Conservation (phyloP, 2,329 filamentous ascomycete species). For the Aspergillus tubingensis region DNA sequence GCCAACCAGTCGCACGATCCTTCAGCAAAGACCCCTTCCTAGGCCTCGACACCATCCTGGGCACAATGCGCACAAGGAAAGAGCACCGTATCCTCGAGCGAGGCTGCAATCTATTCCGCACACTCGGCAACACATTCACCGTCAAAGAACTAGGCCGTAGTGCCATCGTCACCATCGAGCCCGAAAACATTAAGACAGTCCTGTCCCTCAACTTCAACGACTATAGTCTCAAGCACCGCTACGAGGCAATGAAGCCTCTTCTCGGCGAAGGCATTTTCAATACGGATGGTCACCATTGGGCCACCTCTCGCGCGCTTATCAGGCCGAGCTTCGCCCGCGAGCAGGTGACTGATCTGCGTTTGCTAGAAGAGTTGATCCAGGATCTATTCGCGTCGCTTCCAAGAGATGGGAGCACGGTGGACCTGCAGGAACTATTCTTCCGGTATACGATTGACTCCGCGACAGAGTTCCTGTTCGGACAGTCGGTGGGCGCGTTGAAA, state of each 20-base stretch:
- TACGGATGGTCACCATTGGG: slow-evolving; percentile 18
- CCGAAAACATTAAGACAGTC: too few species aligned
- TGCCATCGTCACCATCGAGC: slow-evolving; percentile 26
- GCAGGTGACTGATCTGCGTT: slow-evolving; percentile 4
- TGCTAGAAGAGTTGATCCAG: not conserved
- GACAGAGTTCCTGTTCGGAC: not conserved
- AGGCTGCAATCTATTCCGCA: not conserved
- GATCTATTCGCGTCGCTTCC: not conserved
- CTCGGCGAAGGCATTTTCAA: slow-evolving; percentile 22
- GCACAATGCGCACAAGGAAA: not conserved
- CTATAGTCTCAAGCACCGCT: too few species aligned
- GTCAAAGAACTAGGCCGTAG: slow-evolving; percentile 13
- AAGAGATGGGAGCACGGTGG: not conserved
- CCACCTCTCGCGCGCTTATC: slow-evolving; percentile 15
- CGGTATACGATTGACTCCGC: not conserved
- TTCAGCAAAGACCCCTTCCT: slow-evolving; percentile 21
- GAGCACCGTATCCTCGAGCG: slow-evolving; percentile 5
- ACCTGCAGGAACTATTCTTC: not conserved
- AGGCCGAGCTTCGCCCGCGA: slow-evolving; percentile 23
- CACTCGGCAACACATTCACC: slow-evolving; percentile 15
- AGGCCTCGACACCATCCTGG: slow-evolving; percentile 14
- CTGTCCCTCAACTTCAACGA: too few species aligned
- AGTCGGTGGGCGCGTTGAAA: not conserved
- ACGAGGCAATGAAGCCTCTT: too few species aligned
- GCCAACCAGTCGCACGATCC: slow-evolving; percentile 16